Base-by-base conservation (phyloP, 108 stramenopile genomes). In the Parietichytrium sp. region DNA sequence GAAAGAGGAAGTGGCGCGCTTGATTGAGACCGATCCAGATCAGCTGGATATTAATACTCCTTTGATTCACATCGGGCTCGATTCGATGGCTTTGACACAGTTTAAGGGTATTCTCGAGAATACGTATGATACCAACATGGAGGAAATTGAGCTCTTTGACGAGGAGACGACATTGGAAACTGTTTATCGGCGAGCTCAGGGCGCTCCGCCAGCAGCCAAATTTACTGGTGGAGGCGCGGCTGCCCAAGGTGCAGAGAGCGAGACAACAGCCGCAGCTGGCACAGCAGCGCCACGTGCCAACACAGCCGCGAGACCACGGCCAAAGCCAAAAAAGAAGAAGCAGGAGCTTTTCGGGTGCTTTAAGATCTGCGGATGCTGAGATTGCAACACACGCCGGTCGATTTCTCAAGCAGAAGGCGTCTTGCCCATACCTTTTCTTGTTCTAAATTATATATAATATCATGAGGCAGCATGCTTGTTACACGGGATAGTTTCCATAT, bases 41-140 rank as follows among this genome's bases (percentile, higher is more conserved):
- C 18, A 4, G 7, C 10, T 82, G 15, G 47, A 47, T 29, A 25
- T 33, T 0, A 33, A 79, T 25, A 36, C 27, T 4, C 16, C 78
- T 15, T 48, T 82, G 15, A n/a, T 29, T 48, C 25, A 81, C 3
- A 30, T 82, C 27, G 82, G 82, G 20, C 77, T 83, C 49, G 77
- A 79, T 3, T 78, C 61, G 18, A 16, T 79, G 6, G 29, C 29
- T 4, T 15, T 83, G 3, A 33, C 79, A 30, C 82, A 79, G 82
- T 49, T 79, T 15, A 78, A 31, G 3, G 82, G 82, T 23, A 31
- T 36, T 20, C 47, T 80, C 38, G 36, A 3, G 3, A 72, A 45
- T 42, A 42, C 61, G 38, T 72, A 72, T 25, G 61, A 42, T 27
- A 25, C 25, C 1, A 42, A 72, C 13, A 72, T 72, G 15, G 61